phyloP scores from a whole-genome alignment of 2,329 filamentous ascomycete species.

The Ascochyta viciae-villosae region DNA sequence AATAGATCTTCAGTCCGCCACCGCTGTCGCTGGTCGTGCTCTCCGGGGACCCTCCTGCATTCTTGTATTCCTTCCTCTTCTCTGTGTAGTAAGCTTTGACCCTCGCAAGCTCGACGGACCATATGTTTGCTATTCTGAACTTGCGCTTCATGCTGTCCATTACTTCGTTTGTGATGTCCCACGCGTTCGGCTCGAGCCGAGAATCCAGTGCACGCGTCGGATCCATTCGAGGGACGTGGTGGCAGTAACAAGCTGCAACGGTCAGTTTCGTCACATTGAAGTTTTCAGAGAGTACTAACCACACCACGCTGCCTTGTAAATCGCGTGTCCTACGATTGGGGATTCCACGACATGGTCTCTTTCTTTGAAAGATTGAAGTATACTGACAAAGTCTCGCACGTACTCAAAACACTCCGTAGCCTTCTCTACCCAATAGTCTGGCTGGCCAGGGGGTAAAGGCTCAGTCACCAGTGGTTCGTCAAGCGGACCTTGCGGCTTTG shows the following conservation, averaged over 20 bases:
- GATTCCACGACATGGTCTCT: conserved; percentile 70
- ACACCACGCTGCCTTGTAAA: conserved; percentile 71
- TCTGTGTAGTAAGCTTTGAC: conserved; percentile 21
- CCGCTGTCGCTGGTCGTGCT: conserved; percentile 29
- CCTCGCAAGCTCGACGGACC: conserved; percentile 17
- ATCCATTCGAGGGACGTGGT: conserved; percentile 74
- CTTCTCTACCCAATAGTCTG: conserved; percentile 67
- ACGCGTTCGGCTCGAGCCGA: conserved; percentile 22
- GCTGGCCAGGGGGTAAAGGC: conserved; percentile 39
- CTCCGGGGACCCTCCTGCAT: conserved; percentile 24
- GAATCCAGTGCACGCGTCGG: conserved; percentile 58
- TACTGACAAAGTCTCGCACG: conserved; percentile 68
- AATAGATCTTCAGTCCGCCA: conserved; percentile 30
- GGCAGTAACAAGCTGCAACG: conserved; percentile 64
- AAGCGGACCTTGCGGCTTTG: conserved; percentile 63
- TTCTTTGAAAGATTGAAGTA: conserved; percentile 68
- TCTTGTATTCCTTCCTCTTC: conserved; percentile 21
- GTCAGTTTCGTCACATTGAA: conserved; percentile 3
- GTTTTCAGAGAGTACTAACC: conserved; percentile 42
- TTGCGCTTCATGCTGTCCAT: conserved; percentile 23
- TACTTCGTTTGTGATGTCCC: conserved; percentile 26
- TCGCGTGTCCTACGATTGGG: conserved; percentile 70
- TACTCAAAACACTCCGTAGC: conserved; percentile 69
- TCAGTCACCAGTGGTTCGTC: conserved; percentile 64
- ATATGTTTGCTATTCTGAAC: conserved; percentile 25